phyloP scores from a whole-genome alignment of 2,329 filamentous ascomycete genomes.

The Fusarium xylarioides region DNA sequence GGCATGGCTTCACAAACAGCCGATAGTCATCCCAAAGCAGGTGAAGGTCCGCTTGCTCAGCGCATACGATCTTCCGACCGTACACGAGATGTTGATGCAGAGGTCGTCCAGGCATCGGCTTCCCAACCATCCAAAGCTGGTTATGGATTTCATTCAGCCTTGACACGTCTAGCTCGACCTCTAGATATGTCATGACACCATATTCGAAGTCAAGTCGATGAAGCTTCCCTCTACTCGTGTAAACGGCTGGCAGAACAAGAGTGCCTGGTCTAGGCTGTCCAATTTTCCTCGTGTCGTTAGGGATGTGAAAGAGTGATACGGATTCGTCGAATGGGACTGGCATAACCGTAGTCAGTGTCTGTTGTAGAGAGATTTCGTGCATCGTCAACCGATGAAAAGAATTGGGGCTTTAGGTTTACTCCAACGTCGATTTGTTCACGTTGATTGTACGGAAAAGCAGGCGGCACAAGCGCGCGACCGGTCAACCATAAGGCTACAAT shows the following conservation, averaged over 20 bases:
- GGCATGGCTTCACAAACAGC: background rate
- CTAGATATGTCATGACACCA: background rate
- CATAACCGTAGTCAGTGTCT: accelerated
- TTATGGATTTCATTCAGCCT: background rate
- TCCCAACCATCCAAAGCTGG: background rate
- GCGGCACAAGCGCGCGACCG: accelerated
- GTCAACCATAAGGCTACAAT: accelerated
- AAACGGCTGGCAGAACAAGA: background rate
- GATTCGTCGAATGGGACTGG: background rate
- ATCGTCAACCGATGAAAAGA: accelerated
- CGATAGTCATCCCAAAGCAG: background rate
- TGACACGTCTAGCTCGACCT: background rate
- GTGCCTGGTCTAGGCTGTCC: accelerated
- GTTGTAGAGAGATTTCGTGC: background rate
- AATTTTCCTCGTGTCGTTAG: accelerated
- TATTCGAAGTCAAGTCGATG: background rate
- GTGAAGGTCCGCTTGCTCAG: background rate
- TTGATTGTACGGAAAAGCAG: accelerated
- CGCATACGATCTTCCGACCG: accelerated
- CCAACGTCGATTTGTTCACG: accelerated
- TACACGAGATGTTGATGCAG: background rate
- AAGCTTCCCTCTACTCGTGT: accelerated
- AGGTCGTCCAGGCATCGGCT: background rate
- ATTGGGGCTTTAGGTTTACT: accelerated
- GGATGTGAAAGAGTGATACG: background rate